These are phyloP conservation scores for Geranium rotundifolium DNA, from an alignment of 345 rosid genomes.

Conservation along the genomic window DNA sequence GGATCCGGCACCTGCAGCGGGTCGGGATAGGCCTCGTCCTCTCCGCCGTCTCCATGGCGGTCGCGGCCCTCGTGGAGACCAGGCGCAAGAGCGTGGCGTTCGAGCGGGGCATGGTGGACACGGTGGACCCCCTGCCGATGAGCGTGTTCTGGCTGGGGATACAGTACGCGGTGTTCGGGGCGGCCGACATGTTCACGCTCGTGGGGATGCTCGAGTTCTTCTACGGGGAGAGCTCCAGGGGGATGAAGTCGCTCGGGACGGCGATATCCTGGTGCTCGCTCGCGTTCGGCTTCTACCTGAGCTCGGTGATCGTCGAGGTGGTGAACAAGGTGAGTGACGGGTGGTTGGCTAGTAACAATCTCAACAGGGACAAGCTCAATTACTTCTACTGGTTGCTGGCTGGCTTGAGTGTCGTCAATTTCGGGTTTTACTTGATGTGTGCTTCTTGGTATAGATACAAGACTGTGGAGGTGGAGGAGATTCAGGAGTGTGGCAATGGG, in stretches of 20 bases:
- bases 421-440: conserved; percentile 40
- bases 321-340: conserved; percentile 51
- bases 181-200: conserved; percentile 51
- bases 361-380: conserved; percentile 24
- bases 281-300: conserved; percentile 46
- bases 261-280: conserved; percentile 44
- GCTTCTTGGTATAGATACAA: conserved; percentile 57
- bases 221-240: conserved; percentile 44
- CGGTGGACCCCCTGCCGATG: conserved; percentile 35
- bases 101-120: conserved; percentile 38
- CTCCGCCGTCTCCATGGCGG: conserved; percentile 44
- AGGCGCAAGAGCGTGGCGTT: conserved; percentile 34
- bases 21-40: conserved; percentile 40
- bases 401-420: conserved; percentile 26
- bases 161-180: conserved; percentile 44
- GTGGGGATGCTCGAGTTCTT: conserved; percentile 51
- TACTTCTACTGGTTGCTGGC: conserved; percentile 36
- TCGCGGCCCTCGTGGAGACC: conserved; percentile 45
- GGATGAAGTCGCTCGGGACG: conserved; percentile 45
- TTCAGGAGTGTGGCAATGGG: too few species aligned
- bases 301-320: conserved; percentile 38
- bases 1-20: conserved; percentile 45
- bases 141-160: conserved; percentile 50
- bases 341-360: conserved; percentile 27
- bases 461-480: conserved; percentile 12